These are phyloP conservation scores for Voacanga thouarsii DNA, from an alignment of 257 asterid species.

Conservation along the genomic window DNA sequence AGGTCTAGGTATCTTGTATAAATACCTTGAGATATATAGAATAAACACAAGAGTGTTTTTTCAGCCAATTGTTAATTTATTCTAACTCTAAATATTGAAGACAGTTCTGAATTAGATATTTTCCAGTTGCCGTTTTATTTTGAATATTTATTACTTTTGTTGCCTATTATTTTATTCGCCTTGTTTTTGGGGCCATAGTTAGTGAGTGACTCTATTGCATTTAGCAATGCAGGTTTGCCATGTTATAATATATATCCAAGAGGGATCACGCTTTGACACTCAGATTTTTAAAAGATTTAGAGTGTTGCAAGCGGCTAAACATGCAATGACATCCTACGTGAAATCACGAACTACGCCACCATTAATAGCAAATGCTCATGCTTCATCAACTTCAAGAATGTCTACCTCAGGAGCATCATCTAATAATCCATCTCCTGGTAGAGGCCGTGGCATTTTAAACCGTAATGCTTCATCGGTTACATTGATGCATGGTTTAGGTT, in stretches of 20 bases:
- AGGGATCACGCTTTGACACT: slow-evolving; percentile 83
- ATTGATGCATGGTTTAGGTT: slow-evolving; percentile 75
- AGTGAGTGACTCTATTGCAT: slow-evolving; percentile 42
- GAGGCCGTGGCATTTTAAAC: slow-evolving; percentile 55
- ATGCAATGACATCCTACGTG: slow-evolving; percentile 52
- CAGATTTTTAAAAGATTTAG: slow-evolving; percentile 66
- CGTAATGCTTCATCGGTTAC: slow-evolving; percentile 59
- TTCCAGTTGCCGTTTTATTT: not conserved
- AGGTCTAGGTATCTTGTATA: too few species aligned
- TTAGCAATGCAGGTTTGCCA: slow-evolving; percentile 97
- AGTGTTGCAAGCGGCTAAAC: slow-evolving; percentile 82
- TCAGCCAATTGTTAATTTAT: too few species aligned
- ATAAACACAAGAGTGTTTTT: too few species aligned
- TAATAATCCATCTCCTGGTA: slow-evolving; percentile 63
- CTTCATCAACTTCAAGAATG: slow-evolving; percentile 49
- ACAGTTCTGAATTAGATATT: not conserved
- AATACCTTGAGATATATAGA: too few species aligned
- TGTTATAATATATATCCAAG: slow-evolving; percentile 66
- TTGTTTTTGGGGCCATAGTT: not conserved
- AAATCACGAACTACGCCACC: slow-evolving; percentile 52
- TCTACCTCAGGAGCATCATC: slow-evolving; percentile 43
- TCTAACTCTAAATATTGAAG: not conserved
- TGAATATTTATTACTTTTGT: not conserved
- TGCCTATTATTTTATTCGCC: not conserved
- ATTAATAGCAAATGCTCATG: slow-evolving; percentile 38